Conservation (phyloP, 306 rosid genomes). For the Quercus glauca region DNA sequence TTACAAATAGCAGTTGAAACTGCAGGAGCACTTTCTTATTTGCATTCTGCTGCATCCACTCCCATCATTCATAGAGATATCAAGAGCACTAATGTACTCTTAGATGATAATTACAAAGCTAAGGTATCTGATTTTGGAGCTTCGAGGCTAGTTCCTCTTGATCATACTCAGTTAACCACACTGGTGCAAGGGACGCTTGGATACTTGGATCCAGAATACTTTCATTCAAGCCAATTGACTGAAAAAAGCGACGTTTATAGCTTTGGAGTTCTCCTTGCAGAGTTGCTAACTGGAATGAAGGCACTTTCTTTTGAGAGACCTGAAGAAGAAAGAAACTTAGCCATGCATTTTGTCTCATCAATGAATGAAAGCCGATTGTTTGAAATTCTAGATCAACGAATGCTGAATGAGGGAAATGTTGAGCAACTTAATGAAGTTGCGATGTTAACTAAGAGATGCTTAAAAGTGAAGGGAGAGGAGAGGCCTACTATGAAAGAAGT, state of each 20-base stretch:
- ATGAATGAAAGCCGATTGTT: constrained; percentile 18
- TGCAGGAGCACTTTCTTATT: constrained; percentile 37
- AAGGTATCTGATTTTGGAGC: constrained; percentile 52
- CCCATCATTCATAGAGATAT: constrained; percentile 50
- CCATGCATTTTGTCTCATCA: constrained; percentile 19
- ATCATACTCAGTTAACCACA: constrained; percentile 31
- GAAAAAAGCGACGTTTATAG: constrained; percentile 80
- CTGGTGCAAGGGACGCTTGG: constrained; percentile 54
- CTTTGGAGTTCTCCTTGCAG: constrained; percentile 51
- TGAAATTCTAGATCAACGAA: constrained; percentile 25
- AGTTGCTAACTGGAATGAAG: constrained; percentile 36
- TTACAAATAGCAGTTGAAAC: constrained; percentile 35
- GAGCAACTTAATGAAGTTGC: constrained; percentile 28
- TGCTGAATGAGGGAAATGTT: constrained; percentile 14
- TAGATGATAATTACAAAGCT: constrained; percentile 26
- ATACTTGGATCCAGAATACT: constrained; percentile 42
- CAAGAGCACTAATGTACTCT: constrained; percentile 42
- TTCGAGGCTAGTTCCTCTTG: constrained; percentile 40
- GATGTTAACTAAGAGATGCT: constrained; percentile 22
- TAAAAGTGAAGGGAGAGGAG: constrained; percentile 37
- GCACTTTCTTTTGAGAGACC: constrained; percentile 17
- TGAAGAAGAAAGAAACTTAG: constrained; percentile 24
- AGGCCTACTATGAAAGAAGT: constrained; percentile 50
- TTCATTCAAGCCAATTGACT: constrained; percentile 35
- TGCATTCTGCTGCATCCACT: constrained; percentile 35